Conservation (phyloP, 495 filamentous ascomycete species). For the Podospora fimiseda region DNA sequence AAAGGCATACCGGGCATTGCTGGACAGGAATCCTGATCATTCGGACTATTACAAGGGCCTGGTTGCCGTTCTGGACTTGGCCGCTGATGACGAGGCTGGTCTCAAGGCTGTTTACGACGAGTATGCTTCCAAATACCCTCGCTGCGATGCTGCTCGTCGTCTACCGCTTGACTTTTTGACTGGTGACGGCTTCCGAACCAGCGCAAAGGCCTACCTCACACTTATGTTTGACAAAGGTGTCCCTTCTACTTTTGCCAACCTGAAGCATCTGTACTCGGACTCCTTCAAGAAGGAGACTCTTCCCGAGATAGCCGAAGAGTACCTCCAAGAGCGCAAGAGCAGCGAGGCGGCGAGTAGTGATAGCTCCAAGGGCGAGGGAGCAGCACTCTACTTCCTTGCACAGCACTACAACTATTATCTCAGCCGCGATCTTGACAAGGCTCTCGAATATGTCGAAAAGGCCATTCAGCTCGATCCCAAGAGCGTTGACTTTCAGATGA, state of each 20-base stretch:
- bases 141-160: slow-evolving; percentile 76
- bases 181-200: slow-evolving; percentile 72
- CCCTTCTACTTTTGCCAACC: slow-evolving; percentile 89
- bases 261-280: slow-evolving; percentile 84
- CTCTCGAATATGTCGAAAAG: slow-evolving; percentile 75
- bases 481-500: slow-evolving; percentile 90
- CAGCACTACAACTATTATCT: slow-evolving; percentile 94
- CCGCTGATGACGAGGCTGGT: slow-evolving; percentile 51
- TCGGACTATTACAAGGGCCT: slow-evolving; percentile 78
- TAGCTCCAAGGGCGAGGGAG: slow-evolving; percentile 60
- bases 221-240: slow-evolving; percentile 93
- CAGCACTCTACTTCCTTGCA: slow-evolving; percentile 83
- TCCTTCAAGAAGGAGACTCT: slow-evolving; percentile 67
- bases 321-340: slow-evolving; percentile 51
- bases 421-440: slow-evolving; percentile 75
- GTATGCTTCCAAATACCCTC: slow-evolving; percentile 71
- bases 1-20: slow-evolving; percentile 68
- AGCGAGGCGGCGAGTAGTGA: slow-evolving; percentile 46
- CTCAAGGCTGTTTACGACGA: slow-evolving; percentile 71
- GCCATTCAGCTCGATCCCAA: slow-evolving; percentile 70
- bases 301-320: slow-evolving; percentile 70
- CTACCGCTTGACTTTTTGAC: slow-evolving; percentile 86
- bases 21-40: slow-evolving; percentile 85
- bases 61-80: slow-evolving; percentile 58
- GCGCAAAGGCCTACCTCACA: slow-evolving; percentile 73